Evolutionary conservation across 805 yeast genomes (phyloP), one percentile per base, ranked within the genome.

Genomic region (Phaffomyces thermotolerans): DNA sequence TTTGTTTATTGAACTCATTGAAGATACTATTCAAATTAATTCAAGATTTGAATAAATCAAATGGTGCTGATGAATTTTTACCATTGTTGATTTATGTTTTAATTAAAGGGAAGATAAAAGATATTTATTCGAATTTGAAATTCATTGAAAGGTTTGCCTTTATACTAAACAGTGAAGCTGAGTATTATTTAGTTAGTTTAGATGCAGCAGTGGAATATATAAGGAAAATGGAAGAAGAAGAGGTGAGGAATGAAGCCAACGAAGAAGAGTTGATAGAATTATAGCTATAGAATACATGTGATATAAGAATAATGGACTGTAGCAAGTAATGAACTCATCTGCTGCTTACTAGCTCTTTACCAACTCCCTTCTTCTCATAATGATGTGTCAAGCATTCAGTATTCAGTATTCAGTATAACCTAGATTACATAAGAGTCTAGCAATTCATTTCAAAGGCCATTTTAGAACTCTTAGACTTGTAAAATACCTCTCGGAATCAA

Each of bases 41-140:
- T 38, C 79, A 89, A 49, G 85, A 80, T 47, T 66, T 71, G 14
- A 64, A 73, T 40, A 72, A 79, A 42, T 67, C 70, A 40, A 91
- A 85, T 52, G 90, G 89, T 52, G 99, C 99, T 0, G 99, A 93
- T 64, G 78, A 85, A 33, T 93, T 93, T 62, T 74, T 93, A n/a
- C 99, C 99, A 0, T 60, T 91, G 35, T 67, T 93, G 41, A 88
- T 93, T 23, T 82, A 80, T 52, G 84, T 91, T 10, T 75, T 90
- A 2, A 61, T 91, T 37, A 81, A 79, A 52, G 79, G 91, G 2
- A 76, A 77, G 44, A 78, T 88, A 1, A 66, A 66, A 34, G 65
- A 78, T 51, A 63, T 93, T n/a, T 72, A 78, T 14, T 85, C 96
- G 9, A 91, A 91, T 58, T 64, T 90, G 47, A 78, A 76, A 47